Base-by-base conservation (phyloP, 169 alveolate genomes). In the Eimeria sp. region DNA sequence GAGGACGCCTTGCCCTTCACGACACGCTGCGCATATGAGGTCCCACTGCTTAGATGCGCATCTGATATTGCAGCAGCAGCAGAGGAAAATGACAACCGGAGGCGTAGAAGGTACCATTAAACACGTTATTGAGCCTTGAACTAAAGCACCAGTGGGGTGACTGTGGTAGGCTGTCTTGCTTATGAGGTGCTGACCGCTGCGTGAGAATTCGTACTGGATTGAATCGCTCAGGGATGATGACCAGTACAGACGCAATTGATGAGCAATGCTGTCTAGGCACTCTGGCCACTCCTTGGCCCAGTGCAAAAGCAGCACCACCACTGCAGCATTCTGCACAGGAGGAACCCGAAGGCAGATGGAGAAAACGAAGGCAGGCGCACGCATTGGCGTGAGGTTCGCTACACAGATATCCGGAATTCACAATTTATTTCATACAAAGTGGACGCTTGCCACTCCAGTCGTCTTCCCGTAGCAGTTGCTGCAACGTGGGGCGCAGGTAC, bases 221-320 rank as follows among this genome's bases (percentile, higher is more conserved):
- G 83, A 62, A 40, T 87, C 94, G 68, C 52, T 87, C 25, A 87
- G 94, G 13, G 94, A 87, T 3, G 94, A 87, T 30, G 80, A 30
- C 94, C 94, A 87, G 52, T 87, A 66, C 68, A 87, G 52, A 4
- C 94, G 94, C 68, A 87, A 23, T 33, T 87, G 94, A 62, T 87
- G 94, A 27, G 94, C 94, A 40, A 87, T 43, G 85, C 56, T 66
- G 83, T 66, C 94, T n/a, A 87, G 68, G 43, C 94, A 87, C 83
- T 87, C 94, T 49, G 94, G 94, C 94, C 94, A 87, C 82, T 87
- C 94, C 83, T 87, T 87, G 23, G 83, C 94, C 94, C 94, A 87
- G 66, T 87, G 94, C 94, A 87, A 46, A 54, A 87, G 94, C 83
- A 87, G 64, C 43, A 87, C 94, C 82, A 87, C 78, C 60, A 37